These are phyloP conservation scores for Iris pallida DNA, from an alignment of 116 monocot genomes.

Conservation along the genomic window DNA sequence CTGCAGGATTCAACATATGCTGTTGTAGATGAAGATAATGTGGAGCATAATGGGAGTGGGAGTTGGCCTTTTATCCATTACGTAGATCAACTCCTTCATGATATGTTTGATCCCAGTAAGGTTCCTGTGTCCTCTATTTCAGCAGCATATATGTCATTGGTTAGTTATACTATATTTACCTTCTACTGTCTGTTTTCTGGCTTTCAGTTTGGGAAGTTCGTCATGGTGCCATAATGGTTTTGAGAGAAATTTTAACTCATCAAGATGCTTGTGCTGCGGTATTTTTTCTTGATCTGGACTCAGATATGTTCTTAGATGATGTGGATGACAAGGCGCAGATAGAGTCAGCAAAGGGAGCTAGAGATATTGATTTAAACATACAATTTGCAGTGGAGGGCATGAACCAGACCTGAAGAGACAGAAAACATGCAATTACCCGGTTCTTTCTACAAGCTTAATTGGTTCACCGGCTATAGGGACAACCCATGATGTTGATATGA, in stretches of 20 bases:
- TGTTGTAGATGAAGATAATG: conserved; percentile 42
- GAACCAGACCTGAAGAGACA: conserved; percentile 59
- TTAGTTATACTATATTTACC: conserved; percentile 4
- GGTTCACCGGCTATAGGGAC: conserved; percentile 2
- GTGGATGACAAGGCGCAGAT: conserved; percentile 23
- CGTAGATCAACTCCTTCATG: conserved; percentile 91
- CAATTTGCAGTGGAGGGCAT: conserved; percentile 40
- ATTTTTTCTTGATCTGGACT: conserved; percentile 44
- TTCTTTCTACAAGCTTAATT: background rate
- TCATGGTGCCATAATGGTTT: conserved; percentile 90
- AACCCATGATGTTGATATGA: conserved; percentile 6
- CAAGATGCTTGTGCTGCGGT: conserved; percentile 92
- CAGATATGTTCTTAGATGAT: conserved; percentile 39
- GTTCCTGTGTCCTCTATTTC: background rate
- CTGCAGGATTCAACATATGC: conserved; percentile 51
- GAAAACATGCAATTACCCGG: conserved; percentile 23
- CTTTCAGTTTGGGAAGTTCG: conserved; percentile 93
- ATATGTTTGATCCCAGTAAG: conserved; percentile 92
- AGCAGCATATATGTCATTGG: background rate
- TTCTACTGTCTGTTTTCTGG: conserved; percentile 12
- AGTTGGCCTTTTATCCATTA: conserved; percentile 79
- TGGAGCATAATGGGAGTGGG: conserved; percentile 43
- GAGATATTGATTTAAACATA: conserved; percentile 70
- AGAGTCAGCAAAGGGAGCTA: conserved; percentile 37
- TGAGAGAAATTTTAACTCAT: conserved; percentile 88